Percentiles rank a stretch among this genome's conserved stretches.
These are phyloP conservation scores for Lachancea cidri DNA, from an alignment of 805 yeast genomes.

Conservation along the genomic window DNA sequence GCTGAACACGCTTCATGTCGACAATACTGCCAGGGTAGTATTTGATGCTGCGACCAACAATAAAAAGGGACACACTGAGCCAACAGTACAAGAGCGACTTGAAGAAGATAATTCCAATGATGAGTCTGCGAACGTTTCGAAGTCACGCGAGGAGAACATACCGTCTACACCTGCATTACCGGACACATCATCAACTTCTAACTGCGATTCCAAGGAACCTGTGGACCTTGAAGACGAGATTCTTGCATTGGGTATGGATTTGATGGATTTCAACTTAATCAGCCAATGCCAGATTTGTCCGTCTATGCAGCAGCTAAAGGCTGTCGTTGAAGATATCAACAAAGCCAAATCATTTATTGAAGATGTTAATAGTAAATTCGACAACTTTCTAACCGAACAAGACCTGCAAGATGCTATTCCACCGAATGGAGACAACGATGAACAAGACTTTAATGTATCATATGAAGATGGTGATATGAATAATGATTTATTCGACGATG, in stretches of 20 bases:
- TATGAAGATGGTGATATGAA: conserved; percentile 15
- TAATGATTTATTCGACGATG: conserved; percentile 9
- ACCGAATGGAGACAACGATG: conserved; percentile 26
- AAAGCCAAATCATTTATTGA: conserved; percentile 46
- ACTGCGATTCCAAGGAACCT: too few species aligned
- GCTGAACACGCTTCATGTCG: conserved; percentile 55
- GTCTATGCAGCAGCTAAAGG: conserved; percentile 56
- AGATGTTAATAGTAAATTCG: conserved; percentile 35
- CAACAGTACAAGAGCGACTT: not conserved
- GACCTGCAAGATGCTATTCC: conserved; percentile 30
- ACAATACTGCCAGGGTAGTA: conserved; percentile 49
- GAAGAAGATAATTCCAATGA: too few species aligned
- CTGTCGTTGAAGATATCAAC: conserved; percentile 50
- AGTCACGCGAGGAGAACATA: not conserved
- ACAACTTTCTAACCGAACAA: conserved; percentile 27
- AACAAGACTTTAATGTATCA: conserved; percentile 11
- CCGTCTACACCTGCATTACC: too few species aligned
- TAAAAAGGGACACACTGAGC: conserved; percentile 8
- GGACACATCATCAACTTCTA: conserved; percentile 4
- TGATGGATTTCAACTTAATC: conserved; percentile 25
- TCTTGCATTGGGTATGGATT: conserved; percentile 33
- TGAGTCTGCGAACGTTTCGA: conserved; percentile 1
- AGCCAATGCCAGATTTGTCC: conserved; percentile 54
- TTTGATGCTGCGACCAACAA: conserved; percentile 51
- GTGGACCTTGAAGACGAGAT: conserved; percentile 28